Percentiles rank a stretch among this genome's conserved stretches.
phyloP scores from a whole-genome alignment of 2,329 filamentous ascomycete genomes.

The Fusarium albidum region DNA sequence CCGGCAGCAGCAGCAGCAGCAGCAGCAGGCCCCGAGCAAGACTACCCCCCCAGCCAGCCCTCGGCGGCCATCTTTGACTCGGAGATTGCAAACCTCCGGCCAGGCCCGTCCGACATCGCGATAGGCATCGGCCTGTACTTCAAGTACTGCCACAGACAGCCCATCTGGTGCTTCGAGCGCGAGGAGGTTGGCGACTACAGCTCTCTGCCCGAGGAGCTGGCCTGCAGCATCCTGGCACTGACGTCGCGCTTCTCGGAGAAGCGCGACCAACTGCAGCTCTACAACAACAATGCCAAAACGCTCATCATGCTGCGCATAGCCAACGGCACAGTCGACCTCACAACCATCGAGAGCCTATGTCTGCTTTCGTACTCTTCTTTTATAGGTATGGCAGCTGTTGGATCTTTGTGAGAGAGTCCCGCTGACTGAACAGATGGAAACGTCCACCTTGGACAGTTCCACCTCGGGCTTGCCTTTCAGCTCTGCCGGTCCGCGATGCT shows the following conservation, averaged over 20 bases:
- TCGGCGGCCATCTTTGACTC: slow-evolving; percentile 40
- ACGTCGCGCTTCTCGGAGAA: slow-evolving; percentile 50
- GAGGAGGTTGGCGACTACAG: slow-evolving; percentile 48
- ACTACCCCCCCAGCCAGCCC: slow-evolving; percentile 33
- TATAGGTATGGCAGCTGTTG: slow-evolving; percentile 47
- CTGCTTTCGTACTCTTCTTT: slow-evolving; percentile 59
- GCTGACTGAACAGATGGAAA: slow-evolving; percentile 52
- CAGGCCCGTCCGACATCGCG: slow-evolving; percentile 44
- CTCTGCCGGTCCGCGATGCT: slow-evolving; percentile 60
- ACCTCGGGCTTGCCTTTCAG: slow-evolving; percentile 59
- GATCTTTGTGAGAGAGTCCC: background rate
- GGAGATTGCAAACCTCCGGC: slow-evolving; percentile 41
- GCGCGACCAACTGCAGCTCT: slow-evolving; percentile 44
- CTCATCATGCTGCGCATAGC: slow-evolving; percentile 59
- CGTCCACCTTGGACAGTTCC: slow-evolving; percentile 57
- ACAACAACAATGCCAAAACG: slow-evolving; percentile 51
- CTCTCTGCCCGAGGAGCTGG: slow-evolving; percentile 50
- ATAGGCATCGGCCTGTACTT: slow-evolving; percentile 51
- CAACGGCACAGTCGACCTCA: slow-evolving; percentile 57
- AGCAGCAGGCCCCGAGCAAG: slow-evolving; percentile 37
- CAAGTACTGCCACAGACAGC: slow-evolving; percentile 53
- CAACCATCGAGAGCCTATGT: slow-evolving; percentile 60
- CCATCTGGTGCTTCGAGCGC: slow-evolving; percentile 56
- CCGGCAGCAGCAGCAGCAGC: too few relatives aligned
- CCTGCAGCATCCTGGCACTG: slow-evolving; percentile 51